These are phyloP conservation scores for Haplosporangium sp. DNA, from an alignment of 371 early-diverging fungal genomes.

Conservation along the genomic window DNA sequence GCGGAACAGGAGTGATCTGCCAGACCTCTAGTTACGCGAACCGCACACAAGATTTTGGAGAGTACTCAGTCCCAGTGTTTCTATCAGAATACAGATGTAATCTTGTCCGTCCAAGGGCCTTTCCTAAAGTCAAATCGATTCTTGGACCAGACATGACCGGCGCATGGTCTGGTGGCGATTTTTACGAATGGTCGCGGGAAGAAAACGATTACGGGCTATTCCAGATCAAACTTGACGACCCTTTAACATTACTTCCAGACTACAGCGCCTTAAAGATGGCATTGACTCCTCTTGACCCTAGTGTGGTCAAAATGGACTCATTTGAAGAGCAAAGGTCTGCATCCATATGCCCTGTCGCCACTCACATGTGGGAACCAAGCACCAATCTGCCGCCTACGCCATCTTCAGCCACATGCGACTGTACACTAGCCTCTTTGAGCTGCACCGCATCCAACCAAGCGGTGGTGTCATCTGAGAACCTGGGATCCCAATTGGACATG, in stretches of 20 bases:
- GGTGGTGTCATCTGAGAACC: constrained; percentile 12
- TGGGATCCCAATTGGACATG: constrained; percentile 55
- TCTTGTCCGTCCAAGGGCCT: constrained; percentile 60
- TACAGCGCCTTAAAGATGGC: constrained; percentile 58
- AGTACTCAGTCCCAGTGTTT: constrained; percentile 69
- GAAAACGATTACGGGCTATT: constrained; percentile 82
- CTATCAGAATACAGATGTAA: constrained; percentile 75
- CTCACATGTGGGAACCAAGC: constrained; percentile 67
- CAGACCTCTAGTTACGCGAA: constrained; percentile 68
- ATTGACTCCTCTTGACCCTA: constrained; percentile 56
- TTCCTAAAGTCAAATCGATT: constrained; percentile 70
- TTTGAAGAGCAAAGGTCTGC: constrained; percentile 51
- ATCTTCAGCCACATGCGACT: constrained; percentile 69
- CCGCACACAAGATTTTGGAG: constrained; percentile 62
- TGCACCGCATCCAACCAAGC: constrained; percentile 66
- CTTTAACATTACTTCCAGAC: constrained; percentile 56
- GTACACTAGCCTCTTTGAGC: constrained; percentile 71
- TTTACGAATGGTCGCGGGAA: constrained; percentile 84
- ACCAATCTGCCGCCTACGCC: constrained; percentile 74
- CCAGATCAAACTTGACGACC: constrained; percentile 60
- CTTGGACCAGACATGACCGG: constrained; percentile 74
- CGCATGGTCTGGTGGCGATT: constrained; percentile 80
- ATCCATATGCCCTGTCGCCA: constrained; percentile 64
- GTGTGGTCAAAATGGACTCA: constrained; percentile 61
- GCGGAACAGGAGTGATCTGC: constrained; percentile 60